These are phyloP conservation scores for Mucor racemosus DNA, from an alignment of 371 early-diverging fungal species.

Conservation along the genomic window DNA sequence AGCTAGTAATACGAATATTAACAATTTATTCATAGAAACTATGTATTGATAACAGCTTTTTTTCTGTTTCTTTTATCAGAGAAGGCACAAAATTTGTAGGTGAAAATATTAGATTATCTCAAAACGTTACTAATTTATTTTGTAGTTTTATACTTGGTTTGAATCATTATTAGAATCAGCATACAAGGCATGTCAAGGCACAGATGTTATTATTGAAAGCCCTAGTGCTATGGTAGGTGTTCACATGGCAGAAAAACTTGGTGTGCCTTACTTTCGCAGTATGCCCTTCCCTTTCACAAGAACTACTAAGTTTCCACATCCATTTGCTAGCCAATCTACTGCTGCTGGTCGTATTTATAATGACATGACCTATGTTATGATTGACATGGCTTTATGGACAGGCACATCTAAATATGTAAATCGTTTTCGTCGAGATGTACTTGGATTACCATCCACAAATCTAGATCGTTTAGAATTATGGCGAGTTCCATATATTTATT, in stretches of 20 bases:
- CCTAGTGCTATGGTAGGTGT: slow-evolving; percentile 79
- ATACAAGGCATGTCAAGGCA: slow-evolving; percentile 74
- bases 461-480: slow-evolving; percentile 59
- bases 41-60: slow-evolving; percentile 80
- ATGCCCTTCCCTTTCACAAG: slow-evolving; percentile 85
- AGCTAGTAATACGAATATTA: background rate
- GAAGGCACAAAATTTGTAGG: slow-evolving; percentile 62
- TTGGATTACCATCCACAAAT: slow-evolving; percentile 58
- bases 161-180: slow-evolving; percentile 68
- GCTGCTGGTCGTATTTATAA: slow-evolving; percentile 74
- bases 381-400: slow-evolving; percentile 78
- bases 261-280: slow-evolving; percentile 72
- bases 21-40: slow-evolving; percentile 48
- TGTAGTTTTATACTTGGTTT: slow-evolving; percentile 74
- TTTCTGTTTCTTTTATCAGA: slow-evolving; percentile 71
- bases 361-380: slow-evolving; percentile 77
- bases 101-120: background rate
- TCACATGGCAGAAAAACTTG: slow-evolving; percentile 77
- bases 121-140: background rate
- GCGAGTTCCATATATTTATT: slow-evolving; percentile 73
- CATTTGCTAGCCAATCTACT: slow-evolving; percentile 69
- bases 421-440: slow-evolving; percentile 62
- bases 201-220: slow-evolving; percentile 76
- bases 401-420: slow-evolving; percentile 68
- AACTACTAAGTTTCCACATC: slow-evolving; percentile 80